Base-by-base conservation (phyloP, 306 rosid genomes). In the Parietaria judaica region DNA sequence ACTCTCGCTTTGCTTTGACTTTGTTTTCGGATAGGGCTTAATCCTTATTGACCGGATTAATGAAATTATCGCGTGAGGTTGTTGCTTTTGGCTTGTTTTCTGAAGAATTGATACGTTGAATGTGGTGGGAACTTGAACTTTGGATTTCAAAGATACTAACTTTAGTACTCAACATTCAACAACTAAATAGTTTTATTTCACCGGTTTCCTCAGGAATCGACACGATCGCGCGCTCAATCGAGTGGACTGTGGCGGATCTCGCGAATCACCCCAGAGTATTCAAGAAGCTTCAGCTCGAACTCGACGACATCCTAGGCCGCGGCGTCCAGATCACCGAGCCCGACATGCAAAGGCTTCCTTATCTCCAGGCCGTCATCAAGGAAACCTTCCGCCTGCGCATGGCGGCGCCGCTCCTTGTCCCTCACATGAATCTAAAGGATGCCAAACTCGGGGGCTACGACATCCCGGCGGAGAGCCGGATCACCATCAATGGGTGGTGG, bases 231-330 rank as follows among this genome's bases (percentile, higher is more conserved):
- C 87, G 97, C 95, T 90, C 97, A 12, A 79, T 90, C 16, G 97
- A 90, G 36, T 90, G 97, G 97, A 95, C 90, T 0, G 59, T 90
- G 43, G 97, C 97, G 2, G 97, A 83, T 72, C 85, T 90, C 3
- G 97, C 87, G 79, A 90, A 90, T 82, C 90, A 90, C 76, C 97
- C 78, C 4, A 81, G 72, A 56, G 71, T 84, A 41, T 94, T 86
- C 58, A 73, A 63, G 47, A 90, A 83, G 67, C 38, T 87, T 1
- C 77, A 90, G 34, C 67, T 77, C 0, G 97, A 90, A 43, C 66
- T 90, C 0, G 95, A 86, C 54, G 59, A 48, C 0, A 82, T 86
- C 17, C 88, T 90, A 0, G 97, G 94, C 60, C 74, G 64, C 0
- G 90, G 88, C 1, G 71, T 75, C 5, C 94, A 73, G 11, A 63